Evolutionary conservation across 2,329 filamentous ascomycete species (phyloP), one percentile per base, ranked within the genome.

Genomic region (Coniella lustricola): DNA sequence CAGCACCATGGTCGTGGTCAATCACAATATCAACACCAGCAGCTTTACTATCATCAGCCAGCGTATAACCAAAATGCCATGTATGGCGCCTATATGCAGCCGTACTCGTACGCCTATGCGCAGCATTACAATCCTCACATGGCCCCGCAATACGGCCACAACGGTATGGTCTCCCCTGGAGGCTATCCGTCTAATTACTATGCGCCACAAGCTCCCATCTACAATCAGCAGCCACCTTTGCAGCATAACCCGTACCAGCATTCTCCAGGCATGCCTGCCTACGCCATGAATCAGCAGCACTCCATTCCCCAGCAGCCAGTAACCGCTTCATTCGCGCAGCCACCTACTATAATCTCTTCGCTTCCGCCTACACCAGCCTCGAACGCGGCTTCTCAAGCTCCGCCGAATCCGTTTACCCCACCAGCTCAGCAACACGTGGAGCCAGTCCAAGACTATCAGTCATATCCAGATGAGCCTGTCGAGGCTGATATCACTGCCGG

Each of bases 141-240:
- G 65, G 72, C 77, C 49, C 75, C 77, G 53, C 79, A 77, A 50
- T 79, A 69, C 42, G 79, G 85, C 59, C 81, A 80, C 59, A 73
- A 68, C 54, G 67, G 64, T 14, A 67, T 60, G 38, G 71, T 78
- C 59, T 68, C 70, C 47, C 67, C 65, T 37, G 62, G 67, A 7
- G 67, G 66, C 22, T 77, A 76, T 57, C 66, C 73, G 58, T 68
- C 71, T 16, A 77, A 77, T 56, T 71, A 68, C 17, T 42, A 32
- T 16, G 4, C 29, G 48, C 76, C 72, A 53, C 76, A 75, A 54
- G 75, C 74, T 50, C 81, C 76, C 57, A 58, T 60, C 59, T 21
- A 65, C 51, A 49, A 63, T 59, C 62, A 60, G 59, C 50, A 54
- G 40, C 44, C 57, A 39, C 44, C 57, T 49, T 61, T 69, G 32